Evolutionary conservation across 2,329 filamentous ascomycete species (phyloP), one percentile per base, ranked within the genome.

Genomic region (Monilinia vaccinii-corymbosi): DNA sequence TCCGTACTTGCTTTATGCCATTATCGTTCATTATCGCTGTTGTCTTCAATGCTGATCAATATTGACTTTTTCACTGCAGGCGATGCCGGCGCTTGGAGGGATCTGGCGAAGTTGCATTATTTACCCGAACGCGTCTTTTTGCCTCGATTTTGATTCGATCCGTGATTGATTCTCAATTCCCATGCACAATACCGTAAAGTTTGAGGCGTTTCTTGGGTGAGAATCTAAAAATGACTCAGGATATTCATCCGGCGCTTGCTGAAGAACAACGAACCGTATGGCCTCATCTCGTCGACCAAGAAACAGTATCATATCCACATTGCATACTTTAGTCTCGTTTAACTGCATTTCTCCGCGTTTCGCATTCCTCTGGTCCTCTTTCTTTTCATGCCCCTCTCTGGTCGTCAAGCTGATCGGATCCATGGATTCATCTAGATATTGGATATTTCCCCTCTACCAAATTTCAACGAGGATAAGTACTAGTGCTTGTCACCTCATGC

Each of bases 221-320:
- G 45, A 61, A 9, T 66, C 65, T 67, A 68, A 68, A 61, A 65
- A 67, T 71, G 70, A 71, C 62, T 71, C 70, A 71, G 64, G 36
- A 50, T 47, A 34, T 48, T 50, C 55, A 60, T 50, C 25, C 64
- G 64, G 68, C 69, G 69, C 51, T 61, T 69, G 64, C 61, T 66
- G 66, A 68, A 60, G 67, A 65, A 65, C 69, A 65, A 65, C 69
- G 66, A 70, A 68, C 69, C 69, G 70, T 67, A 60, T 62, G 67
- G 69, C 61, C 67, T 18, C 40, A 38, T 59, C 67, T 67, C 65
- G 64, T 62, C 62, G 68, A 71, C 69, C 69, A 70, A 72, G 70
- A 72, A 71, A 71, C 69, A 63, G 58, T 57, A 52, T 64, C 60
- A 61, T 57, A 50, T 61, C 62, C 60, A 50, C 55, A 61, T 53